Percentiles rank a stretch among this genome's conserved stretches.
Evolutionary conservation across 2,329 filamentous ascomycete species (phyloP).

Genomic region (Westerdykella sp.): DNA sequence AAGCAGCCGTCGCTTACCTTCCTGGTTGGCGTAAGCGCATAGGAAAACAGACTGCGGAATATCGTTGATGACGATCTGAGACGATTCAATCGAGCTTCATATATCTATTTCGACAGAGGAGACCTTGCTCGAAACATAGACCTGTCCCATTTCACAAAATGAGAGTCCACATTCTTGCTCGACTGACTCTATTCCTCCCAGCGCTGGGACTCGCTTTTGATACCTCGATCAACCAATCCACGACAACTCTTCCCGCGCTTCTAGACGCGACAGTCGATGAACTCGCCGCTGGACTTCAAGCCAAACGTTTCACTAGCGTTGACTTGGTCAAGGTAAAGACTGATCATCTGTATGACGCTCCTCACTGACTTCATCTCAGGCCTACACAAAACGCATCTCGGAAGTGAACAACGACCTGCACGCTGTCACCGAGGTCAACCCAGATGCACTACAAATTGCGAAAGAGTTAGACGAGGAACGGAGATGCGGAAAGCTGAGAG

Average conservation of each 20-base stretch:
- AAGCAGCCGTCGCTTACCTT: too few relatives aligned
- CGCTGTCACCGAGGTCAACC: conserved; percentile 51
- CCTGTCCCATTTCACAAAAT: too few relatives aligned
- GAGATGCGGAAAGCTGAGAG: conserved; percentile 41
- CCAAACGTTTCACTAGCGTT: conserved; percentile 50
- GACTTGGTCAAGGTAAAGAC: conserved; percentile 43
- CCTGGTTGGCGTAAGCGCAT: too few relatives aligned
- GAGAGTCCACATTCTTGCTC: too few relatives aligned
- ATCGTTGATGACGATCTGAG: too few relatives aligned
- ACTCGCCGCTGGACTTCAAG: conserved; percentile 45
- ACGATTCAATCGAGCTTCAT: too few relatives aligned
- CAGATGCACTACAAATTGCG: conserved; percentile 49
- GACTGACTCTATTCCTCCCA: too few relatives aligned
- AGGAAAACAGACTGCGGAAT: too few relatives aligned
- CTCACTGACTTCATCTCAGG: conserved; percentile 20
- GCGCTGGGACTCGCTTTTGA: too few relatives aligned
- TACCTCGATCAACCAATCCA: too few relatives aligned
- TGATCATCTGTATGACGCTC: conserved; percentile 11
- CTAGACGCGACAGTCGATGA: conserved; percentile 50
- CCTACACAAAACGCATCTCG: conserved; percentile 47
- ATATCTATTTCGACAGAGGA: too few relatives aligned
- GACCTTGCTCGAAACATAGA: too few relatives aligned
- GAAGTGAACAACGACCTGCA: conserved; percentile 50
- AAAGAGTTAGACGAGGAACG: conserved; percentile 45
- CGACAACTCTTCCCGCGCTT: conserved; percentile 34